Evolutionary conservation across 805 yeast genomes (phyloP).

Genomic region (Isabelozyma heimii): DNA sequence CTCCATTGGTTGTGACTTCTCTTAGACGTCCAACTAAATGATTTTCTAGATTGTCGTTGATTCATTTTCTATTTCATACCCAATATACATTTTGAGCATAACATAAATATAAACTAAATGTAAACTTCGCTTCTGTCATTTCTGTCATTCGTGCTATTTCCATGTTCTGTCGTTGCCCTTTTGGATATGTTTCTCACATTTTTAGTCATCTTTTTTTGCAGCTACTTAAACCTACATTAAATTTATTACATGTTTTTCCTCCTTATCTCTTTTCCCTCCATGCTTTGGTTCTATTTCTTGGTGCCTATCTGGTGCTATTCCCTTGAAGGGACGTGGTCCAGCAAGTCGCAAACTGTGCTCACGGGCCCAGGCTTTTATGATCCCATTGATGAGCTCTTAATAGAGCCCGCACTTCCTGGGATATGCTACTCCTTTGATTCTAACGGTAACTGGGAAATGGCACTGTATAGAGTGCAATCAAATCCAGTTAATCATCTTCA

Average conservation of each 20-base stretch:
- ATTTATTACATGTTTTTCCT: neutral
- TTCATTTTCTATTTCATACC: neutral
- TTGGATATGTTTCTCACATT: too few species aligned
- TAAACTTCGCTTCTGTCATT: too few species aligned
- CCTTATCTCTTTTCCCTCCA: neutral
- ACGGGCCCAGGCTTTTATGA: conserved; percentile 17
- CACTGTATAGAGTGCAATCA: conserved; percentile 14
- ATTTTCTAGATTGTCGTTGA: neutral
- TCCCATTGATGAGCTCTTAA: conserved; percentile 14
- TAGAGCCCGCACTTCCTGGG: conserved; percentile 19
- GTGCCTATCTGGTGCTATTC: neutral
- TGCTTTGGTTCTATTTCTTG: neutral
- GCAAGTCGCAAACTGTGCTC: conserved; percentile 14
- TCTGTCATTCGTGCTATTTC: too few species aligned
- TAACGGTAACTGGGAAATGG: conserved; percentile 19
- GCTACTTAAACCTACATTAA: neutral
- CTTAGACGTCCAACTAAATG: neutral
- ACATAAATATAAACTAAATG: too few species aligned
- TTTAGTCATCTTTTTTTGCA: neutral
- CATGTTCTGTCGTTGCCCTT: too few species aligned
- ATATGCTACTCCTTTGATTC: conserved; percentile 16
- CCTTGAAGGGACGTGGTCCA: conserved; percentile 18
- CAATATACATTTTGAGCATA: neutral
- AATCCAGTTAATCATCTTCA: conserved; percentile 14
- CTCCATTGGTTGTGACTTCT: conserved; percentile 33